phyloP scores from a whole-genome alignment of 2,329 filamentous ascomycete genomes.

The Aspergillus alliaceus region DNA sequence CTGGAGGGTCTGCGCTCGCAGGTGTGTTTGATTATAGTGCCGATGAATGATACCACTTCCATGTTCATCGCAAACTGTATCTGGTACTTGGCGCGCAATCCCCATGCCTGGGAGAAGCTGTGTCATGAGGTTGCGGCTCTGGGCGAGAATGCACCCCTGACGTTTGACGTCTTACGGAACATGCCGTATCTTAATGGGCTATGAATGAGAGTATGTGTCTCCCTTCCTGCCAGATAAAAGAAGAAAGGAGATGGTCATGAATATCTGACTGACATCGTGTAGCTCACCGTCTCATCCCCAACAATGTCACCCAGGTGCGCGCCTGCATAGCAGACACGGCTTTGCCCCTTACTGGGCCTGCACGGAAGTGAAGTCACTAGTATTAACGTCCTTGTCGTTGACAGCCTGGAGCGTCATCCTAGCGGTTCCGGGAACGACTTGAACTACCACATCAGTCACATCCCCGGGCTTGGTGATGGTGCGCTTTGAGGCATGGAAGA shows the following conservation, averaged over 20 bases:
- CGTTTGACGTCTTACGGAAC: neutral
- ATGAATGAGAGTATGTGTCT: slow-evolving; percentile 8
- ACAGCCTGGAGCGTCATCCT: no score
- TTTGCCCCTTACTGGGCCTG: no score
- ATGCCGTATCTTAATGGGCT: slow-evolving; percentile 9
- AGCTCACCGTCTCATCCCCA: slow-evolving; percentile 12
- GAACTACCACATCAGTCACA: no score
- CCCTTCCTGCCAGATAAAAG: no score
- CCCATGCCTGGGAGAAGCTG: slow-evolving; percentile 3
- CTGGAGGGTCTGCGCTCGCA: slow-evolving; percentile 8
- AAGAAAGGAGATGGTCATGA: no score
- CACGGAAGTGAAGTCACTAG: no score
- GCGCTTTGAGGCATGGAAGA: no score
- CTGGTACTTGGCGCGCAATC: slow-evolving; percentile 10
- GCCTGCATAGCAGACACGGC: slow-evolving; percentile 19
- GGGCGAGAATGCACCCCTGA: neutral
- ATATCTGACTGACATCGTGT: neutral
- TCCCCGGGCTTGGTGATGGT: no score
- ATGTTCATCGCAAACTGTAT: slow-evolving; percentile 15
- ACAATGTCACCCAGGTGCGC: slow-evolving; percentile 7
- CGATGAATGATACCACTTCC: slow-evolving; percentile 17
- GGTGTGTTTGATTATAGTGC: slow-evolving; percentile 7
- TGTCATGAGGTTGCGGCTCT: neutral
- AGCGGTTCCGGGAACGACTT: no score
- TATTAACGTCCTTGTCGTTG: no score